These are phyloP conservation scores for Pelargonium fulgidum DNA, from an alignment of 441 rosid species.

Conservation along the genomic window DNA sequence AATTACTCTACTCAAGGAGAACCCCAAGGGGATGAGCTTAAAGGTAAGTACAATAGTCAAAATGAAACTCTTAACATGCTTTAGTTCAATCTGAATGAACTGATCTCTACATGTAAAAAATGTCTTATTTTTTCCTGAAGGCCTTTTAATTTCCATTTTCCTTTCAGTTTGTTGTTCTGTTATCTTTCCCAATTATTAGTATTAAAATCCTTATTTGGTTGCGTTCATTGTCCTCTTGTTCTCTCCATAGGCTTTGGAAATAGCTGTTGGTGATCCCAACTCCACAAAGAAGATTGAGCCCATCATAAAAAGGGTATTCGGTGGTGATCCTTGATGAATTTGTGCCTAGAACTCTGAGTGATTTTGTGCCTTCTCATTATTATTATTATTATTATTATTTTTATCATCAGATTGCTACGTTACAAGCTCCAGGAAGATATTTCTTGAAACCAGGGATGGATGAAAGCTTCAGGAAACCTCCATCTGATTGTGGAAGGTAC, in stretches of 20 bases:
- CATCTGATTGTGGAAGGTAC: constrained; percentile 78
- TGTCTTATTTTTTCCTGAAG: background rate
- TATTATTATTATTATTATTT: no score
- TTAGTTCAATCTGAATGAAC: background rate
- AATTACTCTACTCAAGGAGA: constrained; percentile 54
- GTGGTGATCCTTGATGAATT: constrained; percentile 24
- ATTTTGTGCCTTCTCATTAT: constrained; percentile 30
- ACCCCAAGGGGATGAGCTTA: constrained; percentile 76
- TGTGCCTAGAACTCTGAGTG: constrained; percentile 18
- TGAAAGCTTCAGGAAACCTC: constrained; percentile 52
- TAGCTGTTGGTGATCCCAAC: constrained; percentile 70
- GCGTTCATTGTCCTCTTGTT: constrained; percentile 17
- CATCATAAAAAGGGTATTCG: constrained; percentile 60
- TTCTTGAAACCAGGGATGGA: constrained; percentile 65
- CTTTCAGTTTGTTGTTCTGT: background rate
- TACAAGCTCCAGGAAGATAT: constrained; percentile 73
- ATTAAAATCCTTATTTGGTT: constrained; percentile 17
- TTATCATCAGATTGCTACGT: constrained; percentile 61
- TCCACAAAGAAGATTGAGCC: constrained; percentile 62
- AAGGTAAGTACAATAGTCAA: constrained; percentile 46
- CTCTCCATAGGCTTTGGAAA: constrained; percentile 59
- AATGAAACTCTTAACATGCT: constrained; percentile 5
- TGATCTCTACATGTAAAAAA: background rate
- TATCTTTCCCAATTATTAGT: constrained; percentile 2
- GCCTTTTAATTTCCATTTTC: background rate